Evolutionary conservation across 73 alveolate species (phyloP).

Genomic region (Paramecium bursaria): DNA sequence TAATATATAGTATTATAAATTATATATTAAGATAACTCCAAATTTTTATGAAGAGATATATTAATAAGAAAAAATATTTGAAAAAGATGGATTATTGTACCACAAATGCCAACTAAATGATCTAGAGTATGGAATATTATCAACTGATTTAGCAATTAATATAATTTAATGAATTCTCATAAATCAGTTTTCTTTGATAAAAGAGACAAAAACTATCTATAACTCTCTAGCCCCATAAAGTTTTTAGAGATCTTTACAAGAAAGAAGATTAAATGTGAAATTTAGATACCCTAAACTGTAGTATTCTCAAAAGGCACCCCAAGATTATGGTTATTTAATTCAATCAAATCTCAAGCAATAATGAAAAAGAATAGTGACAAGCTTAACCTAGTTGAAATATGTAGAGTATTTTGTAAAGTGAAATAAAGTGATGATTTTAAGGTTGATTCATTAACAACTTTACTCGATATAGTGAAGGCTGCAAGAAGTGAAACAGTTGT

Average conservation of each 20-base stretch:
- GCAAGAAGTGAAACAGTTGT: constrained; percentile 28
- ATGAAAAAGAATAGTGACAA: constrained; percentile 30
- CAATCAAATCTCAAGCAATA: constrained; percentile 5
- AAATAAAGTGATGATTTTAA: constrained; percentile 37
- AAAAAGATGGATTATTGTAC: neutral
- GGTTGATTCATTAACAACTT: constrained; percentile 36
- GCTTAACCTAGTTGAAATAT: constrained; percentile 26
- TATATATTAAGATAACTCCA: neutral
- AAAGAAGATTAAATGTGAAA: constrained; percentile 48
- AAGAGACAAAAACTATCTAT: constrained; percentile 26
- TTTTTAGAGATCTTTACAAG: constrained; percentile 51
- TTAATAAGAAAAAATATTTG: neutral
- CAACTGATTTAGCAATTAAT: constrained; percentile 50
- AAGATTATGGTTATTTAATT: constrained; percentile 48
- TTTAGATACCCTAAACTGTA: constrained; percentile 21
- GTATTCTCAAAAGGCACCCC: constrained; percentile 48
- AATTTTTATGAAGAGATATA: constrained; percentile 3
- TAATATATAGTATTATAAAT: constrained; percentile 1
- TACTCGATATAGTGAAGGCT: constrained; percentile 20
- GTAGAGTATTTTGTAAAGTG: constrained; percentile 49
- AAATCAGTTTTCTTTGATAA: constrained; percentile 55
- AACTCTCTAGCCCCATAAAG: constrained; percentile 17
- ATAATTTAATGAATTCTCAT: too few species aligned
- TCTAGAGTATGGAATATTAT: constrained; percentile 30
- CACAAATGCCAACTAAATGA: constrained; percentile 32